Base-by-base conservation (phyloP, 2,329 filamentous ascomycete genomes). In the Ceratocystis lukuohia region DNA sequence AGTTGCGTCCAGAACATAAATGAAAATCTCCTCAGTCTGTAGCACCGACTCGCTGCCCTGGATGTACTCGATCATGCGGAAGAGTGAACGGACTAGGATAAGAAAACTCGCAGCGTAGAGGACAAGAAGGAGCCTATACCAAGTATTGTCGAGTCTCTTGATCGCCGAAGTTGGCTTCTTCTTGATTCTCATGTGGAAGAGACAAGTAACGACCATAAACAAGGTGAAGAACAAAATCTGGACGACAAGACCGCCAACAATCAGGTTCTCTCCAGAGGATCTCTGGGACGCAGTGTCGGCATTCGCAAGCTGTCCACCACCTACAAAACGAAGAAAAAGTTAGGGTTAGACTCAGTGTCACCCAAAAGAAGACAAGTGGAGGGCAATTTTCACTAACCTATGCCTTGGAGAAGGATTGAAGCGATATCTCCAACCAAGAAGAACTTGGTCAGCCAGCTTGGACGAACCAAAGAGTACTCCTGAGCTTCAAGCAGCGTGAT, bases 401-500 rank as follows among this genome's bases (percentile, higher is more conserved):
- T 4, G n/a, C 53, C 22, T 12, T 57, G 53, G 22, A 57, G 25
- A 30, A 30, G 12, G 6, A 57, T 57, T 3, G 53, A 79, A 0
- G 81, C 53, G 1, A 82, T 72, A 69, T 85, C 83, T 46, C 82
- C 80, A 5, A 72, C 62, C 3, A 86, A 81, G 68, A 85, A 85
- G 45, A 80, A 74, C 65, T 77, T 80, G 2, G 82, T 84, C 5
- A 84, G 72, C 76, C 78, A 79, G 6, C 68, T 68, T 20, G 73
- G 69, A 5, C 68, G 72, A 22, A 78, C 71, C 41, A 77, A 61
- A 1, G 74, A 74, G 65, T 73, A 72, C 0, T 69, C 62, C 64
- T 76, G 73, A 22, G 73, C 76, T 22, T 74, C 73, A 2, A 78
- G 73, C 57, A 74, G 73, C 15, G 71, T 71, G 64, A 80, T 77